A percentile compares a stretch with the other conserved stretches of the same genome.
Conservation (phyloP, 768 basidiomycete genomes). For the Lentinula aciculospora region DNA sequence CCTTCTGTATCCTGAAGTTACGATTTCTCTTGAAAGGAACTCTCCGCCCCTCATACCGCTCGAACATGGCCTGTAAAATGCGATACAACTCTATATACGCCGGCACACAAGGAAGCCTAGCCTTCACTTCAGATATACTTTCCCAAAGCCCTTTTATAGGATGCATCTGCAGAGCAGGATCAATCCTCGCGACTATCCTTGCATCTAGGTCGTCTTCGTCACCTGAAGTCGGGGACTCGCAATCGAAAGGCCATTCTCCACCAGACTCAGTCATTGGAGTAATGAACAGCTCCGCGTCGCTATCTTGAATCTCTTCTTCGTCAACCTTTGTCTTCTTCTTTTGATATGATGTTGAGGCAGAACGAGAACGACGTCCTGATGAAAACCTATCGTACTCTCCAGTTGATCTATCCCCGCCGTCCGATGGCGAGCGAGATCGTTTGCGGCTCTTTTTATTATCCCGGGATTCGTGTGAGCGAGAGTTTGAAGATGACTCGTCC, state of each 20-base stretch:
- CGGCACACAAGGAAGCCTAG: constrained; percentile 30
- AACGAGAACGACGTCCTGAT: not conserved
- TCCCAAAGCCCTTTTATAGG: constrained; percentile 25
- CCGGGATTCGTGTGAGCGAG: constrained; percentile 5
- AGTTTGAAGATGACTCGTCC: constrained; percentile 6
- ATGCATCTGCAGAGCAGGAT: constrained; percentile 36
- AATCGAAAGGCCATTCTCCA: constrained; percentile 10
- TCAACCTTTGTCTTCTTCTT: constrained; percentile 2
- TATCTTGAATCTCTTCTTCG: not conserved
- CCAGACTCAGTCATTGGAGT: not conserved
- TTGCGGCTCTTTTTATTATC: constrained; percentile 10
- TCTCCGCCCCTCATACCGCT: constrained; percentile 35
- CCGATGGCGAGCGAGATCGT: constrained; percentile 1
- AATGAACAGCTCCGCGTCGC: constrained; percentile 1
- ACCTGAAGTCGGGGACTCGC: constrained; percentile 24
- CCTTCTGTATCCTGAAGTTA: constrained; percentile 37
- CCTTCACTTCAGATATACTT: constrained; percentile 40
- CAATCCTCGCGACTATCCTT: constrained; percentile 37
- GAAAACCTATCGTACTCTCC: not conserved
- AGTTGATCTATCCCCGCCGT: constrained; percentile 1
- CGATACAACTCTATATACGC: constrained; percentile 44
- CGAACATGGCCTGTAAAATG: constrained; percentile 46
- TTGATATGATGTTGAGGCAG: not conserved
- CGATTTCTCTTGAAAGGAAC: constrained; percentile 31
- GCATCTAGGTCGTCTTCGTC: constrained; percentile 33